Conservation (phyloP, 192 early-diverging fungal species). For the Mortierella alpina region DNA sequence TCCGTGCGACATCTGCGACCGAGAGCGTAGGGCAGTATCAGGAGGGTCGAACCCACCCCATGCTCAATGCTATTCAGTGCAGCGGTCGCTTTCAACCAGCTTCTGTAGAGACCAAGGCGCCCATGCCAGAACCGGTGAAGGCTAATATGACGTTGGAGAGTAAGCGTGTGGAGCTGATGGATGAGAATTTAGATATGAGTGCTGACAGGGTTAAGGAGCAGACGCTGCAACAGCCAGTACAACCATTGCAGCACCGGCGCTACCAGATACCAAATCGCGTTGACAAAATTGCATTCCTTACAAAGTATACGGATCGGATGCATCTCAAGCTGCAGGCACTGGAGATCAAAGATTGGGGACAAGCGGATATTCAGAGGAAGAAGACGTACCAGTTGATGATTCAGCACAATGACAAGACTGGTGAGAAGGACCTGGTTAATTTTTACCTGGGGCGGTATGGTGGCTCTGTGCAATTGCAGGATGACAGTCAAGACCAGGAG, state of each 20-base stretch:
- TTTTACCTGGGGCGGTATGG: constrained; percentile 59
- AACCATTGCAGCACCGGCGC: constrained; percentile 8
- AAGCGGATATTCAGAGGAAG: constrained; percentile 52
- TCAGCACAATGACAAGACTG: constrained; percentile 56
- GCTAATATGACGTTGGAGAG: too few species aligned
- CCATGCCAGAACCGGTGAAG: too few species aligned
- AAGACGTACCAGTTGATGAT: constrained; percentile 60
- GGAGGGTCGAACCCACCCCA: too few species aligned
- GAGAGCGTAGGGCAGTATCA: too few species aligned
- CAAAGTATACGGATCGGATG: constrained; percentile 52
- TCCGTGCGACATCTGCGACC: too few species aligned
- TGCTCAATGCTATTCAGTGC: too few species aligned
- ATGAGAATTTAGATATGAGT: too few species aligned
- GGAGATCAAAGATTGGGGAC: constrained; percentile 49
- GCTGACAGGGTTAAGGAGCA: not conserved
- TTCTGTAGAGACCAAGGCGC: too few species aligned
- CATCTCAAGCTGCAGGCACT: constrained; percentile 38
- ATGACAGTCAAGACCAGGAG: not conserved
- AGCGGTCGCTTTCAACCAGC: too few species aligned
- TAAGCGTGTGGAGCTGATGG: too few species aligned
- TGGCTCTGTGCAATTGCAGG: constrained; percentile 18
- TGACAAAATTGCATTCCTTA: constrained; percentile 51
- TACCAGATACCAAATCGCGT: constrained; percentile 28
- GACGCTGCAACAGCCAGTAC: not conserved
- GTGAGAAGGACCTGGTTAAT: constrained; percentile 51